A percentile compares a stretch with the other conserved stretches of the same genome.
Conservation (phyloP, 257 asterid genomes). For the Knoxia roxburghii region DNA sequence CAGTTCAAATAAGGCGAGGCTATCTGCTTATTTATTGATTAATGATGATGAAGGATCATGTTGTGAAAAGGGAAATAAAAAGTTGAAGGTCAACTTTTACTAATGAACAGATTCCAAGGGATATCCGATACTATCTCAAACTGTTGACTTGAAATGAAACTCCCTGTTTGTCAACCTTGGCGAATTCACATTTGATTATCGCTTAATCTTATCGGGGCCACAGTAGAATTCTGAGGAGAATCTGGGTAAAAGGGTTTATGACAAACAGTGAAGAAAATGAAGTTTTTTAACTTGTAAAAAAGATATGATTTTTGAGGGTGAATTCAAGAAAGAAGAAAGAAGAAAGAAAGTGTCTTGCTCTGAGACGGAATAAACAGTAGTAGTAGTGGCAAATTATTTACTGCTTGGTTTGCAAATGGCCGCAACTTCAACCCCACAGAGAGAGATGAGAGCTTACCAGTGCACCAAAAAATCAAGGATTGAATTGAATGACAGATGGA, state of each 20-base stretch:
- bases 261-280: background rate
- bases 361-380: too few species aligned
- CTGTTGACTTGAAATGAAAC: background rate
- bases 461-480: too few species aligned
- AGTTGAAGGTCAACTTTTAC: background rate
- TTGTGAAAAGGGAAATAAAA: background rate
- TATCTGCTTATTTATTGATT: background rate
- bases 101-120: slow-evolving; percentile 10
- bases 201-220: too few species aligned
- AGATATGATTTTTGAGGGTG: background rate
- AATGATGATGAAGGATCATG: background rate
- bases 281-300: background rate
- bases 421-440: too few species aligned
- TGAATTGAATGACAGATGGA: too few species aligned
- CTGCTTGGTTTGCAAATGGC: too few species aligned
- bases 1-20: background rate
- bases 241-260: background rate
- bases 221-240: background rate
- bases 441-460: too few species aligned
- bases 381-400: too few species aligned
- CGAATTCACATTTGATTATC: too few species aligned
- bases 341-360: too few species aligned
- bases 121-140: background rate
- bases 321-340: background rate
- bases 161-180: too few species aligned